phyloP scores from a whole-genome alignment of 1,139 yeast species.

The Yamadazyma spencermartinsiae region DNA sequence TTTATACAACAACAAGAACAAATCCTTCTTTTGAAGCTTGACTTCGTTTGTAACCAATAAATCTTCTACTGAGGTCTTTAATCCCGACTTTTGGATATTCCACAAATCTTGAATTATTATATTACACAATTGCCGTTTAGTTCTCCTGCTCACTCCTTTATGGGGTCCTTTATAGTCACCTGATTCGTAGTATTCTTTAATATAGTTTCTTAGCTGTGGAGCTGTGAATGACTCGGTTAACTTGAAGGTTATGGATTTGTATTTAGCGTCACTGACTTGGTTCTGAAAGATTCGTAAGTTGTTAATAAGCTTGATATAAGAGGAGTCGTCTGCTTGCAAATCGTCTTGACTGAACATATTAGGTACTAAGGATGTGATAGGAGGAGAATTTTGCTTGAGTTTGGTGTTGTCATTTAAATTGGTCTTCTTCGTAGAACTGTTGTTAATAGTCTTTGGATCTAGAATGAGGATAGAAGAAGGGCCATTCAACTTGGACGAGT shows the following conservation, averaged over 20 bases:
- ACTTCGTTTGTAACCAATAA: constrained; percentile 38
- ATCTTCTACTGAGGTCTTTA: constrained; percentile 37
- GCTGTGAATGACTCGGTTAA: constrained; percentile 21
- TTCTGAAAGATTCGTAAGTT: constrained; percentile 8
- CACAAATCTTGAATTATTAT: constrained; percentile 39
- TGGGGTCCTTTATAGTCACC: constrained; percentile 8
- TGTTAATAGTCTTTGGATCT: constrained; percentile 4
- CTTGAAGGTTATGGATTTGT: constrained; percentile 5
- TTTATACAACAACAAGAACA: constrained; percentile 50
- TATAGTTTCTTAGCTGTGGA: constrained; percentile 23
- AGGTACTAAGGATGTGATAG: not conserved
- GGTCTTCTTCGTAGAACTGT: not conserved
- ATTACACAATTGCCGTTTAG: constrained; percentile 18
- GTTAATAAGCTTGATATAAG: constrained; percentile 13
- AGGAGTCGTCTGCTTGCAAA: constrained; percentile 2
- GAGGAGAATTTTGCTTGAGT: not conserved
- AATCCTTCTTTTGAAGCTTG: constrained; percentile 40
- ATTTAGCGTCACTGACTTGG: constrained; percentile 11
- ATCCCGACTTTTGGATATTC: constrained; percentile 32
- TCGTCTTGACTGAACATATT: constrained; percentile 2
- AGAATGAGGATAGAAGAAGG: constrained; percentile 10
- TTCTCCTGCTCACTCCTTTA: constrained; percentile 12
- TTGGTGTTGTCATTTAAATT: not conserved
- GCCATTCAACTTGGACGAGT: constrained; percentile 10
- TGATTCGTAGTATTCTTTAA: constrained; percentile 12